Conservation (phyloP, 2,329 filamentous ascomycete species). For the Pseudogymnoascus sp. region DNA sequence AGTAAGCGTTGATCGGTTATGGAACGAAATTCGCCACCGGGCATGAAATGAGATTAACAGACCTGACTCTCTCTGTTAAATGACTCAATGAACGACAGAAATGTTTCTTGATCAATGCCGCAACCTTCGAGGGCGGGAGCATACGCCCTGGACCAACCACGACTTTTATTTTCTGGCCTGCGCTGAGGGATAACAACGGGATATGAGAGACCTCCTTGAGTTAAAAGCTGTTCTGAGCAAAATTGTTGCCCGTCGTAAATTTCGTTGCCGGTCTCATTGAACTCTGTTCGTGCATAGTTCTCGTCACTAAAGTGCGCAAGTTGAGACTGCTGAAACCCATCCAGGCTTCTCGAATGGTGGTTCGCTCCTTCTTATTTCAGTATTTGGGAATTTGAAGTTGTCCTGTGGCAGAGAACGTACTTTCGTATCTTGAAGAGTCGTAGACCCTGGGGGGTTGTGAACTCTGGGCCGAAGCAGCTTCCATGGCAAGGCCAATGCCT, state of each 20-base stretch:
- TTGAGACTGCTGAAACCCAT: background rate
- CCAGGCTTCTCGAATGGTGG: background rate
- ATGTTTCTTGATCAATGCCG: constrained; percentile 41
- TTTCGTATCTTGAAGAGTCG: background rate
- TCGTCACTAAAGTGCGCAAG: background rate
- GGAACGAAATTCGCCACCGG: background rate
- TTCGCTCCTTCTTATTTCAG: background rate
- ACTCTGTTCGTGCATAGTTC: background rate
- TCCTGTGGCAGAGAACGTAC: background rate
- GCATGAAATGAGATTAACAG: constrained; percentile 8
- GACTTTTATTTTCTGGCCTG: constrained; percentile 38
- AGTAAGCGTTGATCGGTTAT: background rate
- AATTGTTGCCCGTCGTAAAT: background rate
- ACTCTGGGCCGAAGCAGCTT: background rate
- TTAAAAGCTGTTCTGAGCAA: background rate
- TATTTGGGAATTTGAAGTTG: background rate
- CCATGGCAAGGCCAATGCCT: background rate
- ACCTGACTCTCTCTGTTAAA: constrained; percentile 38
- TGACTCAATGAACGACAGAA: constrained; percentile 40
- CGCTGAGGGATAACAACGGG: constrained; percentile 46
- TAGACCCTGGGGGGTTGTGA: background rate
- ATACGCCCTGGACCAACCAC: constrained; percentile 48
- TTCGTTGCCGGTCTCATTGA: background rate
- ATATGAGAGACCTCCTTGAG: constrained; percentile 26
- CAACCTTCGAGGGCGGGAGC: constrained; percentile 38